Base-by-base conservation (phyloP, 805 yeast species). In the Myxozyma sirexii region DNA sequence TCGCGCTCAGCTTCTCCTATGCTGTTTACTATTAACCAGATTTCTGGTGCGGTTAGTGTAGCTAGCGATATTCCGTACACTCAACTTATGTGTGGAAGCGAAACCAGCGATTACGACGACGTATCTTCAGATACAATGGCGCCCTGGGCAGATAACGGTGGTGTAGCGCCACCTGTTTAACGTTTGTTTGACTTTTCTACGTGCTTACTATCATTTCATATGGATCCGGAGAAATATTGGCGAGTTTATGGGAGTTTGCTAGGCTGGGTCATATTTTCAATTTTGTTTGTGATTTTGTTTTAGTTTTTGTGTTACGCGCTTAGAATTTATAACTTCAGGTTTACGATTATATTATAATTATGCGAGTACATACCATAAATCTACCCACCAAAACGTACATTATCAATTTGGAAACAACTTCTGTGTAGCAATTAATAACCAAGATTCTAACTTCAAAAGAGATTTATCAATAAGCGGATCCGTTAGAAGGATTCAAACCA, bases 61-160 rank as follows among this genome's bases (percentile, higher is more conserved):
- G 54, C 54, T 12, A 13, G 45, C 15, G 46, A 41, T n/a, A 4
- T 39, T 8, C 19, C 45, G 8, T 39, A 50, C 5, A 5, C 26
- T 15, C 54, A 41, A 12, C 37, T 39, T 17, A 41, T 50, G 46
- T 39, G 19, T 17, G 37, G 37, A 8, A 41, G 46, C 39, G 39
- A 19, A 26, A 38, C 27, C 15, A 41, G 46, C 54, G 46, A 50
- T n/a, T 50, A 39, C 46, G 23, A 38, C 10, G 54, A 50, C n/a
- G 5, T 39, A 7, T 21, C 46, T n/a, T 39, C 39, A 7, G 54
- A 50, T 41, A 19, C 38, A 10, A 7, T 39, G 23, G 37, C 45
- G 24, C 54, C 46, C 3, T 50, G 54, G 54, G 54, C 46, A 12
- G 54, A 50, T 39, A 50, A 50, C 35, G 54, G 54, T 24, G 35